These are phyloP conservation scores for Comarum palustre DNA, from an alignment of 306 rosid genomes.

Conservation along the genomic window DNA sequence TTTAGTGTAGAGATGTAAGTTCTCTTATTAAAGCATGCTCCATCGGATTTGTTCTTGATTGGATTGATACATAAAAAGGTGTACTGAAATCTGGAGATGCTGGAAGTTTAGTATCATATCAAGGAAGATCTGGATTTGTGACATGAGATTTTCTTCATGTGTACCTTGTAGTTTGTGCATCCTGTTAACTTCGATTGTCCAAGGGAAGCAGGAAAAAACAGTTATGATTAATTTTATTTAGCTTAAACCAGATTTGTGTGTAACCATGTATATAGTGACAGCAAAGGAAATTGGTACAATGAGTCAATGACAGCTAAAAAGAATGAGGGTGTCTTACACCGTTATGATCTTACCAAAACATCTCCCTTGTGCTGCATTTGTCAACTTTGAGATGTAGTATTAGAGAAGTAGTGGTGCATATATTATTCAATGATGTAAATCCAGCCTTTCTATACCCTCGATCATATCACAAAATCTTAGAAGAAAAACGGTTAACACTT, in stretches of 20 bases:
- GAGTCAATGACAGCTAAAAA: neutral
- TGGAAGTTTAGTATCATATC: constrained; percentile 16
- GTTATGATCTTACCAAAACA: neutral
- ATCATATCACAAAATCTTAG: neutral
- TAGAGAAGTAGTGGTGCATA: neutral
- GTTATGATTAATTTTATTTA: neutral
- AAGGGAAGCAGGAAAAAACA: neutral
- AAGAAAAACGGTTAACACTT: constrained; percentile 1
- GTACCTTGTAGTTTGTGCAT: neutral
- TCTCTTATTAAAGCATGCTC: constrained; percentile 25
- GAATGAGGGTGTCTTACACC: neutral
- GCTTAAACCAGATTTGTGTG: neutral
- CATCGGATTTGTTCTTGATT: constrained; percentile 16
- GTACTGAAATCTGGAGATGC: constrained; percentile 18
- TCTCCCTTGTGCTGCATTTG: neutral
- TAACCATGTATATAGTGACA: neutral
- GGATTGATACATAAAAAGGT: constrained; percentile 25
- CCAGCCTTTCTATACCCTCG: neutral
- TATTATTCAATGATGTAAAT: neutral
- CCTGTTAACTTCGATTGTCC: neutral
- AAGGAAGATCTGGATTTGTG: constrained; percentile 17
- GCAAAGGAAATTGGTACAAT: neutral
- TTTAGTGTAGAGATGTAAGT: constrained; percentile 28
- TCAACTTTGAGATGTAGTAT: neutral
- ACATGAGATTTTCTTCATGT: neutral